A percentile compares a stretch with the other conserved stretches of the same genome.
These are phyloP conservation scores for Fusarium bulbicola DNA, from an alignment of 2,329 filamentous ascomycete species.

Conservation along the genomic window DNA sequence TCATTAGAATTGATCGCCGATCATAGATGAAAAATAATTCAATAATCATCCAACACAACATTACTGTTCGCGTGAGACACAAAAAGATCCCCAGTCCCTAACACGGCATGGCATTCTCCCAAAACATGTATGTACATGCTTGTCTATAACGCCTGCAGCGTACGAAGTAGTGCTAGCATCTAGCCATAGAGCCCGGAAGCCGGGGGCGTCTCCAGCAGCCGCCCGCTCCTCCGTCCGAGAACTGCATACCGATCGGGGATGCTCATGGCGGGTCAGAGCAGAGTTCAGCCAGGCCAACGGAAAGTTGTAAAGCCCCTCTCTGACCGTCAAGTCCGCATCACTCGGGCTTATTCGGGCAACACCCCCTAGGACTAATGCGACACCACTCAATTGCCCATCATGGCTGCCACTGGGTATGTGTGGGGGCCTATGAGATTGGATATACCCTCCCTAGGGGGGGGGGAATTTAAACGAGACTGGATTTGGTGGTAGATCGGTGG, in stretches of 20 bases:
- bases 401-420: conserved; percentile 15
- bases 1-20: neutral
- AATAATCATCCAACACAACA: neutral
- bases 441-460: too few species aligned
- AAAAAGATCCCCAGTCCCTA: conserved; percentile 30
- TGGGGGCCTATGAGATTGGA: neutral
- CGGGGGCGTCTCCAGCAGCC: conserved; percentile 34
- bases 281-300: conserved; percentile 42
- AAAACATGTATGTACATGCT: conserved; percentile 11
- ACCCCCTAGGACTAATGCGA: conserved; percentile 17
- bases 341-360: conserved; percentile 18
- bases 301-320: conserved; percentile 24
- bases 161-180: conserved; percentile 23
- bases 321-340: conserved; percentile 33
- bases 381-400: conserved; percentile 1
- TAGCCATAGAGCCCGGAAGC: conserved; percentile 34
- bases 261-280: conserved; percentile 40
- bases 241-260: conserved; percentile 44
- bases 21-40: neutral
- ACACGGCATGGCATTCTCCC: conserved; percentile 23
- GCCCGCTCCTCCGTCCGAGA: conserved; percentile 42
- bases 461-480: too few species aligned
- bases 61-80: neutral
- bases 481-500: too few species aligned
- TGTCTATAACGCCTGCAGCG: conserved; percentile 31